Conservation (phyloP, 1,139 yeast species). For the Hyphopichia pseudoburtonii region DNA sequence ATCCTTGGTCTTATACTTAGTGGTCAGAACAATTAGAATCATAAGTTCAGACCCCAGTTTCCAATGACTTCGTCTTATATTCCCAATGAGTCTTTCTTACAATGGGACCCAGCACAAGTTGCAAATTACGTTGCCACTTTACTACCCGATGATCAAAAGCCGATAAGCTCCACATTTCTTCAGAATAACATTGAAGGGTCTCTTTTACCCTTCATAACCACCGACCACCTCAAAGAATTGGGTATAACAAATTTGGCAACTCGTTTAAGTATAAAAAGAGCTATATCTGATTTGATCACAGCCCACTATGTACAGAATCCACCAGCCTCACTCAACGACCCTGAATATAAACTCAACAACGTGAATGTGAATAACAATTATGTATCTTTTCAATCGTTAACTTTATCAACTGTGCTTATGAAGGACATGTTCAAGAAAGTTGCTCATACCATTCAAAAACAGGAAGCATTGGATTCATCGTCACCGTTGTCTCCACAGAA, state of each 20-base stretch:
- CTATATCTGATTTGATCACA: slow-evolving; percentile 45
- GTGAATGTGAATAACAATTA: slow-evolving; percentile 35
- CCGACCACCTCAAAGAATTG: slow-evolving; percentile 61
- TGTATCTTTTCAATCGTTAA: slow-evolving; percentile 34
- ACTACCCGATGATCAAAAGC: slow-evolving; percentile 20
- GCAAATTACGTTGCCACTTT: slow-evolving; percentile 31
- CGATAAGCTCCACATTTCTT: slow-evolving; percentile 37
- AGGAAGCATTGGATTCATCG: slow-evolving; percentile 8
- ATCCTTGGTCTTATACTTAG: too few relatives aligned
- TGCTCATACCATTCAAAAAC: slow-evolving; percentile 16
- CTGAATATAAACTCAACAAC: slow-evolving; percentile 27
- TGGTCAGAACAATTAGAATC: too few relatives aligned
- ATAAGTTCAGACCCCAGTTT: too few relatives aligned
- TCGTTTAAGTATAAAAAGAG: slow-evolving; percentile 49
- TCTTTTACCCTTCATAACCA: slow-evolving; percentile 55
- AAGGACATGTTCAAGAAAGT: slow-evolving; percentile 38
- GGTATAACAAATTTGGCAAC: slow-evolving; percentile 44
- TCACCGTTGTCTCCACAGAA: slow-evolving; percentile 22
- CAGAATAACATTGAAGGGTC: slow-evolving; percentile 63
- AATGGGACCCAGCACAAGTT: slow-evolving; percentile 53
- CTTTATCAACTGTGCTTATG: slow-evolving; percentile 31
- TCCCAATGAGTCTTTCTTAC: slow-evolving; percentile 37
- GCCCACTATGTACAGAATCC: slow-evolving; percentile 32
- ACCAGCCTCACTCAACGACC: slow-evolving; percentile 31
- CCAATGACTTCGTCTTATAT: slow-evolving; percentile 1